phyloP scores from a whole-genome alignment of 2,329 filamentous ascomycete species.

The Penicillium sp. region DNA sequence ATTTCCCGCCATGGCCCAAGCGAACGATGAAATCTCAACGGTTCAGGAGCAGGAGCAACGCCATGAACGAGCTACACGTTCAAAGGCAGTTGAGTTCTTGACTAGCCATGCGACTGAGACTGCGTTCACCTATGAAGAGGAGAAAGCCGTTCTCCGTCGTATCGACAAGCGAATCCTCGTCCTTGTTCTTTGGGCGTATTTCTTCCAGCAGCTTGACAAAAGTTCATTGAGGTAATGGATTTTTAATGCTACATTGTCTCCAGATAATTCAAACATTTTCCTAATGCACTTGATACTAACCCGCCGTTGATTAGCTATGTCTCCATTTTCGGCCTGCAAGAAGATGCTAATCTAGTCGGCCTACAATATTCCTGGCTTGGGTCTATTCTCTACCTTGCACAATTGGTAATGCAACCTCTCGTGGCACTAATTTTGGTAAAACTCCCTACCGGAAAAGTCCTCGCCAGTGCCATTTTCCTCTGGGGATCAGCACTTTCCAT shows the following conservation, averaged over 20 bases:
- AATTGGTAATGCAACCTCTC: constrained; percentile 57
- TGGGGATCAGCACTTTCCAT: constrained; percentile 54
- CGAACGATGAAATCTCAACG: background rate
- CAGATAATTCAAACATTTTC: background rate
- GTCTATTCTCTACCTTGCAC: constrained; percentile 60
- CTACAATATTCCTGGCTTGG: constrained; percentile 59
- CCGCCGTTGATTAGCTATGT: constrained; percentile 9
- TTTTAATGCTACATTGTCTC: background rate
- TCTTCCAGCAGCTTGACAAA: constrained; percentile 58
- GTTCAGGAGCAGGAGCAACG: background rate
- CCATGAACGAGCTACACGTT: background rate
- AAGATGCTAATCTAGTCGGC: constrained; percentile 49
- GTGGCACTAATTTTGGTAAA: constrained; percentile 47
- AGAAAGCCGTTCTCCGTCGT: constrained; percentile 33
- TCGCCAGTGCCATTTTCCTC: constrained; percentile 50
- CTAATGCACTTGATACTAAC: background rate
- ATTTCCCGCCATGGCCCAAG: background rate
- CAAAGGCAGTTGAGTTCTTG: constrained; percentile 1
- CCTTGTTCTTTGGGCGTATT: constrained; percentile 55
- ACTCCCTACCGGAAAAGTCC: constrained; percentile 53
- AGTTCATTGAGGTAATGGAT: background rate
- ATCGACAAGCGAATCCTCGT: constrained; percentile 53
- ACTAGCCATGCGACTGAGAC: background rate
- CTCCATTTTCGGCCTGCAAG: constrained; percentile 41
- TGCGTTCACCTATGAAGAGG: constrained; percentile 52